Conservation (phyloP, 2,329 filamentous ascomycete species). For the Rhynchosporium agropyri region DNA sequence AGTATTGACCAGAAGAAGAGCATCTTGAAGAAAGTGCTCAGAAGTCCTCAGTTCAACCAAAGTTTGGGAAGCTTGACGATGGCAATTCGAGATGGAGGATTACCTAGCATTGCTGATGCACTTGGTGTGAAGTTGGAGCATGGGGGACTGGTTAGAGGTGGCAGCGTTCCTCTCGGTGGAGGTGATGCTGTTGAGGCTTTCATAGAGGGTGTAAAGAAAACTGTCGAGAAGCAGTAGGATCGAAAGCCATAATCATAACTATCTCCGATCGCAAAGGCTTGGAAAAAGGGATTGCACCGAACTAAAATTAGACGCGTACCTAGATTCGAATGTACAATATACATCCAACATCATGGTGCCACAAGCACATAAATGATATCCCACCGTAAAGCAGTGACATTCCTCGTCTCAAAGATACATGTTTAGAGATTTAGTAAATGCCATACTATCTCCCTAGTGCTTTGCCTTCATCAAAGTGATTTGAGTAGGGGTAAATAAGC, state of each 20-base stretch:
- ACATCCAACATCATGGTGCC: neutral
- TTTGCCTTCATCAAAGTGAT: too few species aligned
- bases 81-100: slow-evolving; percentile 84
- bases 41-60: slow-evolving; percentile 89
- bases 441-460: too few species aligned
- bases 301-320: neutral
- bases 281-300: neutral
- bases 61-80: slow-evolving; percentile 82
- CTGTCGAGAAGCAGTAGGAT: slow-evolving; percentile 55
- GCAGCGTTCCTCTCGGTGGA: slow-evolving; percentile 82
- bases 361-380: neutral
- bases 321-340: slow-evolving; percentile 5
- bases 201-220: slow-evolving; percentile 82
- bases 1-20: slow-evolving; percentile 76
- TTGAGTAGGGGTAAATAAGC: too few species aligned
- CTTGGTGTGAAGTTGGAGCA: slow-evolving; percentile 79
- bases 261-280: neutral
- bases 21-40: slow-evolving; percentile 78
- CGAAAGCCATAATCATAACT: neutral
- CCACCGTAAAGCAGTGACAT: neutral
- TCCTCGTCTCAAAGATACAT: too few species aligned
- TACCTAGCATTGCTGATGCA: slow-evolving; percentile 88
- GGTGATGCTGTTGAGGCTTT: slow-evolving; percentile 90
- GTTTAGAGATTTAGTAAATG: too few species aligned
- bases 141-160: slow-evolving; percentile 77